Evolutionary conservation across 1,139 yeast genomes (phyloP), one percentile per base, ranked within the genome.

Genomic region (Taphrina populina): DNA sequence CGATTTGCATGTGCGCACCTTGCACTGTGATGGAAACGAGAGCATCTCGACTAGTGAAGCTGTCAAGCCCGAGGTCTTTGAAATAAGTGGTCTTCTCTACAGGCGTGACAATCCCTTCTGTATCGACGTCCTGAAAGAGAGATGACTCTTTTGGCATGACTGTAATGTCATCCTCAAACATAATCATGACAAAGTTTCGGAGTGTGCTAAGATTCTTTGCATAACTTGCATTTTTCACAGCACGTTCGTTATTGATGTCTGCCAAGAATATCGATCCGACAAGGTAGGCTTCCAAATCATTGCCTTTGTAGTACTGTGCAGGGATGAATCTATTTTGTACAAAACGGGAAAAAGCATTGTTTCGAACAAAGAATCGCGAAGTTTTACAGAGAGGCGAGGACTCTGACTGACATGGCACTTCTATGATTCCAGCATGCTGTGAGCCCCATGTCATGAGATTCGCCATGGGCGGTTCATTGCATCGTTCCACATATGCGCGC

Each of bases 361-460:
- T 69, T 65, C 77, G 82, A 60, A 86, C 39, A 27, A 68, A 1
- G 81, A 52, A 26, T 67, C 73, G 65, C 84, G 84, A 72, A 45
- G 72, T 70, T 57, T 75, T 71, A 64, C 95, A 86, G 0, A 83
- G 57, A 80, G 85, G 81, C 64, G 83, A 85, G 3, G 73, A 69
- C 1, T 73, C 67, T 2, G 67, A 68, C 66, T 95, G 85, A 4
- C 74, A 67, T 90, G 90, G 44, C 20, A 86, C 71, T 60, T 84
- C 92, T 62, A 76, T 74, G 5, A 85, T 80, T 3, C 68, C 95
- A 70, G 82, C 77, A 64, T 86, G 95, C 0, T 95, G 95, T 0
- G 88, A 81, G 0, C 95, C 95, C 70, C 83, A 84, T 0, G 95
- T 83, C 13, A 85, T 72, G 49, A 86, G 70, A 49, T 75, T 80